Evolutionary conservation across 2,329 filamentous ascomycete species (phyloP).

Genomic region (Clonostachys rhizophaga): DNA sequence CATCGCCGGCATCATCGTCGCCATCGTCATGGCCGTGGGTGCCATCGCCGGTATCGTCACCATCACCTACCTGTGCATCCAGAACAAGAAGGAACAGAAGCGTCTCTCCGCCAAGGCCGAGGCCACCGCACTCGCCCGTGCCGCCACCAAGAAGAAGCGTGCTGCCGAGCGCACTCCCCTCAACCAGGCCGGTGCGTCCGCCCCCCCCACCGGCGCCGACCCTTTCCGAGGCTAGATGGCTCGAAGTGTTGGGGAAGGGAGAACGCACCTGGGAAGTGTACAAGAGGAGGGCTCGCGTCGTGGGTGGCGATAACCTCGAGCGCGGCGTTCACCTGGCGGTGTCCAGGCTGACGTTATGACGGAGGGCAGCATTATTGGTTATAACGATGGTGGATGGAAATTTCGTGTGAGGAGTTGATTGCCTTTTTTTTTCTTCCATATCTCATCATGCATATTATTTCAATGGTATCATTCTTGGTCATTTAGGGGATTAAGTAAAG

Average conservation of each 20-base stretch:
- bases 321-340: too few relatives aligned
- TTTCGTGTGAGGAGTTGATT: too few relatives aligned
- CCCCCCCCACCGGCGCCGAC: conserved; percentile 15
- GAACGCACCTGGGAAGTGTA: too few relatives aligned
- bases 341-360: too few relatives aligned
- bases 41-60: conserved; percentile 27
- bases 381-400: too few relatives aligned
- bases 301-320: too few relatives aligned
- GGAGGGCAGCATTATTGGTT: too few relatives aligned
- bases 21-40: conserved; percentile 38
- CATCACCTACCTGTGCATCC: conserved; percentile 47
- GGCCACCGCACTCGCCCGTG: conserved; percentile 43
- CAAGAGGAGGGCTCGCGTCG: too few relatives aligned
- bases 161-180: conserved; percentile 27
- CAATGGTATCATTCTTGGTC: too few relatives aligned
- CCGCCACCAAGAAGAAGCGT: conserved; percentile 37
- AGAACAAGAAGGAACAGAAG: conserved; percentile 39
- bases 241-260: conserved; percentile 3
- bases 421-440: too few relatives aligned
- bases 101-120: conserved; percentile 38
- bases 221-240: conserved; percentile 27
- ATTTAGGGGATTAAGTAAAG: too few relatives aligned
- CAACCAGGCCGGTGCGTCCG: conserved; percentile 14
- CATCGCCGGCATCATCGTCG: conserved; percentile 39
- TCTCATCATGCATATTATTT: too few relatives aligned